Base-by-base conservation (phyloP, 2,329 filamentous ascomycete genomes). In the Penicillium sp. region DNA sequence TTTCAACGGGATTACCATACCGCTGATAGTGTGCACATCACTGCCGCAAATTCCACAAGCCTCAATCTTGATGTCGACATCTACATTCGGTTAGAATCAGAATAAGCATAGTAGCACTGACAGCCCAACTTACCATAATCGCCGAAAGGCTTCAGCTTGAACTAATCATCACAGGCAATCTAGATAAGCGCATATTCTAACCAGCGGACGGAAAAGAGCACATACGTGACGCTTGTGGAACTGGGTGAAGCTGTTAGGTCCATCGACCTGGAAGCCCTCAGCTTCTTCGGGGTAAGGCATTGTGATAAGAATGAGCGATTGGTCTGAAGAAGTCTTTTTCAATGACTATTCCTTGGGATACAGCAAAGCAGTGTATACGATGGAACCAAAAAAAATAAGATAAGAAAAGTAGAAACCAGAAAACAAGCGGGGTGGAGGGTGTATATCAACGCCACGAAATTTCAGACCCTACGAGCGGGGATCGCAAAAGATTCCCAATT, bases 11-110 rank as follows among this genome's bases (percentile, higher is more conserved):
- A 19, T 21, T 4, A 17, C 4, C 65, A 37, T 68, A 68, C 73
- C 75, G 68, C 75, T 85, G 71, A 90, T 82, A 59, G 86, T 90
- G 77, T 90, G 88, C 48, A 89, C 79, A 70, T 91, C 88, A 65
- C 84, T 88, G 65, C 87, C 85, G 73, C 89, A 91, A 53, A 91
- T 82, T 70, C 90, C 89, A 70, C 90, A 93, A 71, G 85, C 87
- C 65, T 92, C 87, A 69, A 96, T 88, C 80, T 93, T 89, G 77
- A 96, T 85, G 73, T 96, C 91, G 68, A 96, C 86, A 72, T 96
- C 91, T 73, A 48, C 45, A 47, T 8, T 35, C 25, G 15, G 45
- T 61, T 43, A 52, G 57, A 53, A 13, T 48, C 9, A 27, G 15
- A 31, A 17, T 27, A 47, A 40, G 27, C n/a, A 31, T 7, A 27